Conservation (phyloP, 225 moss, liverwort and hornwort species). For the Pseudisothecium myosuroides region DNA sequence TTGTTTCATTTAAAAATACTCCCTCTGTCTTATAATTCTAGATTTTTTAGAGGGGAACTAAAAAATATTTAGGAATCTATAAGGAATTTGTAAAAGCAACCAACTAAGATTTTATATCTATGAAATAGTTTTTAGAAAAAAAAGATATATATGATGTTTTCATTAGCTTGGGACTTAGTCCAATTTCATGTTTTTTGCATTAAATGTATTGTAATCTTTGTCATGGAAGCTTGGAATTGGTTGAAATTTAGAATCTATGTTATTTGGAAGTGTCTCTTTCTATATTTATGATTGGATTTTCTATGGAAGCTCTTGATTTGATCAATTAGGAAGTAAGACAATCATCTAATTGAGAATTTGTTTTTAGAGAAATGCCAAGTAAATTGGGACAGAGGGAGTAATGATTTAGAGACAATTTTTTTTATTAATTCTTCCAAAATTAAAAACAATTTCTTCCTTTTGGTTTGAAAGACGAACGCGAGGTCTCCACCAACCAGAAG, state of each 20-base stretch:
- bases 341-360: no score
- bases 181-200: not conserved
- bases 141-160: not conserved
- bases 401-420: not conserved
- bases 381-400: not conserved
- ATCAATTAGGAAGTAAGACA: not conserved
- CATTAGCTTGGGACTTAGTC: not conserved
- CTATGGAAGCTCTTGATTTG: not conserved
- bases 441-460: not conserved
- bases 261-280: not conserved
- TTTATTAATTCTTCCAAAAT: not conserved
- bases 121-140: not conserved
- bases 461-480: conserved; percentile 24
- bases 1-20: not conserved
- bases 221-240: not conserved
- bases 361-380: not conserved
- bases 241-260: not conserved
- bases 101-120: not conserved
- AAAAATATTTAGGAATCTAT: not conserved
- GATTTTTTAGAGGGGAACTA: not conserved
- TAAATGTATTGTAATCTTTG: not conserved
- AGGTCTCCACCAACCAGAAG: conserved; percentile 54
- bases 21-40: not conserved
- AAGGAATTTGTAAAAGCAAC: not conserved
- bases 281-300: not conserved